Evolutionary conservation across 2,329 filamentous ascomycete species (phyloP), one percentile per base, ranked within the genome.

Genomic region (Gaeumannomyces tritici): DNA sequence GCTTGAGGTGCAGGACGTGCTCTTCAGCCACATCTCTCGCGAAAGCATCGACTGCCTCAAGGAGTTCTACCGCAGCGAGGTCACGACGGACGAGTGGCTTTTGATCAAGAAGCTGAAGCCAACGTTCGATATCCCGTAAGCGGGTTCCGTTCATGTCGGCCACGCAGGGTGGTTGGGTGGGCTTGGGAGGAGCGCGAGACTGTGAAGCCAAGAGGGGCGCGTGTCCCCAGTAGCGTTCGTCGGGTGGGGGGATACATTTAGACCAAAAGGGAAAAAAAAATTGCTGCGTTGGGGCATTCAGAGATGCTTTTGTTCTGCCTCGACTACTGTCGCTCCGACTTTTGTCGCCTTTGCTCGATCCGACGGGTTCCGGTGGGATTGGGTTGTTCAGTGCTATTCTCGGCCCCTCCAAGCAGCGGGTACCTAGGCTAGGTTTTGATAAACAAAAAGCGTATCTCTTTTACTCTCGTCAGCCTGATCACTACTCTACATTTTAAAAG

Each of bases 21-120:
- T 99, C 18, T 98, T 97, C 83, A 93, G 89, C 67, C 81, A 89
- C 64, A 91, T 99, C 70, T 95, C 90, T 56, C 85, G 95, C 68
- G 83, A 86, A 68, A 95, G 89, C 71, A 99, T 99, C 74, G 91
- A 99, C 77, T 92, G 88, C 11, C 84, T 99, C 67, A 99, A 99
- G 83, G 91, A 97, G 73, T 97, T 91, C 74, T 99, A 97, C 79
- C 83, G 93, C 63, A 80, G 86, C 63, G 93, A 97, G 64, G 91
- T 97, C 55, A 84, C 83, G 59, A 93, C 90, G 77, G 95, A 98
- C 13, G 95, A 99, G 78, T 99, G 95, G 95, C 82, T 85, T 71
- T 81, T 99, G 66, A 91, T 99, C 72, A 90, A 93, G 77, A 96
- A 96, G 83, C 80, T 99, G 73, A 99, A 99, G 85, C 87, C 90